phyloP scores from a whole-genome alignment of 1,284 basidiomycete species.

The Ceratobasidium sp. region DNA sequence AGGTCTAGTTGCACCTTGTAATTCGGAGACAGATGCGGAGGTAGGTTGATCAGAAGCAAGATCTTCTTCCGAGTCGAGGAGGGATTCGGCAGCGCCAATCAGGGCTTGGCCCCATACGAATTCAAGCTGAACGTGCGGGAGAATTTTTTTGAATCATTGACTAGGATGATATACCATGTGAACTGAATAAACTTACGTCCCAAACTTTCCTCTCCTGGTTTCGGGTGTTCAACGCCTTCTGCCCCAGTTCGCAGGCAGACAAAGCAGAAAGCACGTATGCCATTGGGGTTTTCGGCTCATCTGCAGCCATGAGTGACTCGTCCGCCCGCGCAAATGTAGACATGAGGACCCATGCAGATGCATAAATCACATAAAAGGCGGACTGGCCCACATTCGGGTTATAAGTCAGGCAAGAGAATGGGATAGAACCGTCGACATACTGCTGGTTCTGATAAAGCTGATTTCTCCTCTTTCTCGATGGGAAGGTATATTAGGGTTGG shows the following conservation, averaged over 20 bases:
- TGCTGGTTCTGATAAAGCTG: not conserved
- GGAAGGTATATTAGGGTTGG: constrained; percentile 62
- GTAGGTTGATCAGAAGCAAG: not conserved
- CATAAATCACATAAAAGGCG: constrained; percentile 71
- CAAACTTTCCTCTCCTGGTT: constrained; percentile 8
- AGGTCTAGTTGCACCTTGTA: not conserved
- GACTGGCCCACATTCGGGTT: constrained; percentile 50
- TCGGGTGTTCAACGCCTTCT: constrained; percentile 6
- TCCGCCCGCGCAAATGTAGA: constrained; percentile 67
- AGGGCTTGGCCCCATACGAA: constrained; percentile 3
- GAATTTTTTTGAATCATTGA: not conserved
- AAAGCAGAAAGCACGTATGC: constrained; percentile 56
- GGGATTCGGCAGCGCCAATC: constrained; percentile 12
- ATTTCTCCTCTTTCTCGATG: not conserved
- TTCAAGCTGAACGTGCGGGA: constrained; percentile 3
- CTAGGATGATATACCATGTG: not conserved
- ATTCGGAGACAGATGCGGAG: not conserved
- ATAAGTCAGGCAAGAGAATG: not conserved
- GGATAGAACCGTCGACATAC: not conserved
- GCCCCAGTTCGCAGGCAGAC: constrained; percentile 24
- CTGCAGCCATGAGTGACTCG: constrained; percentile 59
- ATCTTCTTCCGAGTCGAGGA: not conserved
- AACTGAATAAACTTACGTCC: constrained; percentile 20
- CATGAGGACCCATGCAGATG: constrained; percentile 68
- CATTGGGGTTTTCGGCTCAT: constrained; percentile 63